A percentile compares a stretch with the other conserved stretches of the same genome.
phyloP scores from a whole-genome alignment of 768 basidiomycete genomes.

The Mycena sanguinolenta region DNA sequence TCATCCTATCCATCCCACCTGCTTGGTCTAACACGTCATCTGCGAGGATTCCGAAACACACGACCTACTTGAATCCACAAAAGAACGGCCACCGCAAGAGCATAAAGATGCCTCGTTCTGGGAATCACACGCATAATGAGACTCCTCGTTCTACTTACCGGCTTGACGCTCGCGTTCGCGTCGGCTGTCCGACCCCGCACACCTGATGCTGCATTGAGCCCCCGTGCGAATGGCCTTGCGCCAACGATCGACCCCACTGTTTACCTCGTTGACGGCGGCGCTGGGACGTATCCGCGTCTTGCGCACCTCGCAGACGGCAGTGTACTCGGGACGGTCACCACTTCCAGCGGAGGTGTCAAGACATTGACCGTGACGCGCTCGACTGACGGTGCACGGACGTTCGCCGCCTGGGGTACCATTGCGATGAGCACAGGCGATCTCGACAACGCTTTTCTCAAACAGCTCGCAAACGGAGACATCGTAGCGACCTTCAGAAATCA shows the following conservation, averaged over 20 bases:
- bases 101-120: not conserved
- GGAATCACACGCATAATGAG: not conserved
- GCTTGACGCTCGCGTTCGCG: slow-evolving; percentile 2
- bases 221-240: slow-evolving; percentile 29
- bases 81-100: not conserved
- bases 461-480: slow-evolving; percentile 33
- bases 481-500: slow-evolving; percentile 35
- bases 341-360: slow-evolving; percentile 13
- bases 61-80: not conserved
- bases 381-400: slow-evolving; percentile 31
- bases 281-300: slow-evolving; percentile 36
- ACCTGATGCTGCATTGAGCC: not conserved
- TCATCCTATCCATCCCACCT: not conserved
- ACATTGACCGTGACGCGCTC: slow-evolving; percentile 32
- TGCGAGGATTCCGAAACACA: not conserved
- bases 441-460: slow-evolving; percentile 28
- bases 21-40: not conserved
- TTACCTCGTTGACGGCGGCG: not conserved
- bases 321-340: slow-evolving; percentile 25
- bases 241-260: slow-evolving; percentile 26
- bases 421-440: slow-evolving; percentile 32
- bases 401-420: slow-evolving; percentile 19
- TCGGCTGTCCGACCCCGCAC: not conserved
- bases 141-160: slow-evolving; percentile 17
- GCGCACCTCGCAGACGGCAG: slow-evolving; percentile 34